phyloP scores from a whole-genome alignment of 2,329 filamentous ascomycete species.

The Cordyceps militaris region DNA sequence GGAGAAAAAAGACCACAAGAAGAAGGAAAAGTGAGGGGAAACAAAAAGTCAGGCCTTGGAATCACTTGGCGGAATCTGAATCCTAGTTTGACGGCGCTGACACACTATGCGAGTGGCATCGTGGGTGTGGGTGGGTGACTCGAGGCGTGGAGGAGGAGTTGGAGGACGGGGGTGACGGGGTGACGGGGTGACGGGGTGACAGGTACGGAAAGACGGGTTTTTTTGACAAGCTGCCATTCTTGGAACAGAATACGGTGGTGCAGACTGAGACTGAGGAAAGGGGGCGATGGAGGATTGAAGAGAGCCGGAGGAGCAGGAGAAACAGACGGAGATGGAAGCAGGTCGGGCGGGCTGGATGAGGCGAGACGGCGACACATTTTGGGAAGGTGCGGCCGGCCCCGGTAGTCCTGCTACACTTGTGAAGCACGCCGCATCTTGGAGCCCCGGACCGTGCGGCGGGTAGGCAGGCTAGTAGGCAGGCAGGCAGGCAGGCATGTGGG shows the following conservation, averaged over 20 bases:
- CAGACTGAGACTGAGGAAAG: not conserved
- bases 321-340: not conserved
- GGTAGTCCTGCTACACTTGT: constrained; percentile 10
- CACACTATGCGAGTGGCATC: constrained; percentile 7
- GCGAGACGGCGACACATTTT: not conserved
- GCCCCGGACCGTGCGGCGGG: not conserved
- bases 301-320: not conserved
- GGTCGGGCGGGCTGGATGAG: not conserved
- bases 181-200: not conserved
- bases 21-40: not conserved
- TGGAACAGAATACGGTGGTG: not conserved
- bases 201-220: not conserved
- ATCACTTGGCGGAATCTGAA: constrained; percentile 7
- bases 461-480: not conserved
- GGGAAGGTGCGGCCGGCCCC: not conserved
- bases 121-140: not conserved
- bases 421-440: constrained; percentile 8
- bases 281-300: not conserved
- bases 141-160: not conserved
- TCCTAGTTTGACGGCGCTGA: constrained; percentile 8
- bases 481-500: not conserved
- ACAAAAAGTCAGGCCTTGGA: not conserved
- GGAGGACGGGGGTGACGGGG: not conserved
- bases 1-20: not conserved
- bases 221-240: constrained; percentile 7